Base-by-base conservation (phyloP, 495 filamentous ascomycete genomes). In the Letharia columbiana region DNA sequence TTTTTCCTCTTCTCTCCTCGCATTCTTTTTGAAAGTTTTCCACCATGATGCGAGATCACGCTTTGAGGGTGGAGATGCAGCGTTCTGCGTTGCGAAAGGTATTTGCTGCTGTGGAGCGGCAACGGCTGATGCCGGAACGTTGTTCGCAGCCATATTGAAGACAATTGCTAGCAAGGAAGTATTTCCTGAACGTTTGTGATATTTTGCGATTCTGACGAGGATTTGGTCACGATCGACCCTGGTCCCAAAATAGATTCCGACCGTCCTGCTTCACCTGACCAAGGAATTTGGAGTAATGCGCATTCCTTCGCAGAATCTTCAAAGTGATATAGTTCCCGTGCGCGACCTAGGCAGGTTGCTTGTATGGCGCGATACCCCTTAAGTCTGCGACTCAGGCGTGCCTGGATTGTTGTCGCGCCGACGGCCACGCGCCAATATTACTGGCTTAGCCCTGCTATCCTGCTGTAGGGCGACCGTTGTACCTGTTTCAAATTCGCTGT, bases 21-120 rank as follows among this genome's bases (percentile, higher is more conserved):
- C 78, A 23, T 57, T 57, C 59, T 86, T 82, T 76, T 89, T 91
- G 78, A 97, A 96, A 60, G 84, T 83, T 77, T 87, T 92, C 92
- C 91, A 96, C 92, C 92, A 97, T 39, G 87, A 91, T 71, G 90
- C 87, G 64, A 96, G 79, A 71, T 95, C 90, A 72, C 89, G 84
- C 76, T 86, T 92, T 62, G 84, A 87, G 44, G 91, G 87, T 13
- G 88, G 85, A 47, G 88, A 86, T 64, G 72, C 71, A 65, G 78
- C 73, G 69, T 71, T 73, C 28, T 73, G 64, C 28, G 64, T 45
- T n/a, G 69, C 28, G 49, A 61, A 54, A 31, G 62, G 59, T 60
- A 66, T 64, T 28, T 73, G 79, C 52, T 74, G 68, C 13, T 75
- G 67, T 18, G 80, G 72, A 49, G 75, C 74, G 71, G 69, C 49